Percentiles rank a stretch among this genome's conserved stretches.
These are phyloP conservation scores for Chiua sp. DNA, from an alignment of 1,284 basidiomycete species.

Conservation along the genomic window DNA sequence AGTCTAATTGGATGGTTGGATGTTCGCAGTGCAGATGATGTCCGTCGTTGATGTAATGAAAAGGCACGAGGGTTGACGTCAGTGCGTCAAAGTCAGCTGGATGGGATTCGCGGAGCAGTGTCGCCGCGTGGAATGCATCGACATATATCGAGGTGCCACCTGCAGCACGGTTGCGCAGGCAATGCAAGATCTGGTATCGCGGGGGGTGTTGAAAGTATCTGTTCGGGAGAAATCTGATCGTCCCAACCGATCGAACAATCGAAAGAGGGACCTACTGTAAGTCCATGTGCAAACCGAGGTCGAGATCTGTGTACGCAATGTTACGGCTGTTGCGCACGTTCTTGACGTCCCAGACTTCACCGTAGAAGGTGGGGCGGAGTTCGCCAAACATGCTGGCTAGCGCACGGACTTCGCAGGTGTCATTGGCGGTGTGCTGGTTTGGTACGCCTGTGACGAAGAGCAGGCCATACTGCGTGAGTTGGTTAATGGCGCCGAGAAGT, in stretches of 20 bases:
- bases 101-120: constrained; percentile 55
- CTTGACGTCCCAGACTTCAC: constrained; percentile 89
- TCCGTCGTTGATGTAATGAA: constrained; percentile 92
- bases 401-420: constrained; percentile 67
- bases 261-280: constrained; percentile 57
- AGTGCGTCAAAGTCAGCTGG: constrained; percentile 67
- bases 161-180: constrained; percentile 79
- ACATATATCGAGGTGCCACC: constrained; percentile 93
- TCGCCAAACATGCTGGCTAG: constrained; percentile 76
- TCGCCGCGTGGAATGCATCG: constrained; percentile 78
- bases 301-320: constrained; percentile 94
- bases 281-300: constrained; percentile 94
- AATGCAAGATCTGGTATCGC: constrained; percentile 92
- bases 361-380: constrained; percentile 91
- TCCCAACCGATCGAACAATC: too few species aligned
- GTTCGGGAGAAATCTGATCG: constrained; percentile 1
- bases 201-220: constrained; percentile 92
- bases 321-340: constrained; percentile 80
- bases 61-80: constrained; percentile 70
- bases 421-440: constrained; percentile 54
- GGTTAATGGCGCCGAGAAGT: constrained; percentile 57
- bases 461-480: constrained; percentile 60
- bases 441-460: constrained; percentile 67
- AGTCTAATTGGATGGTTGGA: constrained; percentile 76
- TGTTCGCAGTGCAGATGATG: constrained; percentile 86